Base-by-base conservation (phyloP, 1,139 yeast genomes). In the Scheffersomyces lignicola region DNA sequence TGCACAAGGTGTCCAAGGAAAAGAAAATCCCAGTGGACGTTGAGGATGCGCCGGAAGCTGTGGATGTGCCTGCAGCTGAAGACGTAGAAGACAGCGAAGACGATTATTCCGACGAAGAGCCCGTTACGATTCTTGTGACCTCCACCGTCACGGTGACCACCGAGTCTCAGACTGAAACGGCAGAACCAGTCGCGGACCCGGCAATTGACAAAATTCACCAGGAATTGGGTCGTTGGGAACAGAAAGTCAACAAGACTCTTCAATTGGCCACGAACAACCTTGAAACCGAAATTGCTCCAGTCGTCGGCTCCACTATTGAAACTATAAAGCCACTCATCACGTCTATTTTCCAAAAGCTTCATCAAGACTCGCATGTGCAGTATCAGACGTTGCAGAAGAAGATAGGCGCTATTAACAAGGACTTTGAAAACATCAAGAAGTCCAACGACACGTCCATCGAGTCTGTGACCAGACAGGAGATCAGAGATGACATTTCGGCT, bases 381-480 rank as follows among this genome's bases (percentile, higher is more conserved):
- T 80, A 78, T 52, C 64, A 66, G 38, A 57, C 55, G 3, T 58
- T 80, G 35, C 72, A 76, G 43, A 55, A 56, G 31, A 60, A 71
- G 43, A 73, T 80, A 23, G 52, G 56, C 30, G 65, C 67, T 18
- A 75, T 83, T 36, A 71, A 78, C 48, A 71, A 75, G 42, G 73
- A 71, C 37, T 61, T 63, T 28, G 74, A 68, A 29, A 41, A 56
- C n/a, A 69, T 74, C 34, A 61, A 70, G 37, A 64, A 56, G 22
- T 58, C 65, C 12, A 69, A 68, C 14, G 51, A 56, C 56, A 42
- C 69, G 50, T 40, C 49, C 6, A 53, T 55, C 4, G 56, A 51
- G 29, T 51, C 55, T 7, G 69, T 82, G 13, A 58, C 80, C 1
- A 67, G 90, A 50, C 80, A 82, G 50, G 76, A 72, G 36, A 67